Conservation (phyloP, 495 filamentous ascomycete genomes). For the Hypoxylon cercidicola region DNA sequence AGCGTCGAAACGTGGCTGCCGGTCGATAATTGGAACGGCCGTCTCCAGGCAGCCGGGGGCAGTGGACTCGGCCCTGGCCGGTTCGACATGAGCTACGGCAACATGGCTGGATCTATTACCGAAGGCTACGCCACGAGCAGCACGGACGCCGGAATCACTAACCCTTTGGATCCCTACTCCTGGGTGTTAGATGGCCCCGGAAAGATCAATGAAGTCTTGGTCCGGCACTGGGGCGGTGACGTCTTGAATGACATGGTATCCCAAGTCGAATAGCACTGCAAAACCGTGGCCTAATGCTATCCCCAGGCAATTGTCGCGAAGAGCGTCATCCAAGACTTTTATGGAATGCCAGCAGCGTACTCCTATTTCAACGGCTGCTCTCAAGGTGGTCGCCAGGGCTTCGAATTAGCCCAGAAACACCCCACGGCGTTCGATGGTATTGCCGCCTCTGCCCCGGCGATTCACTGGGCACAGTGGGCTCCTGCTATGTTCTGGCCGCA, state of each 20-base stretch:
- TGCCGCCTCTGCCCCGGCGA: conserved; percentile 49
- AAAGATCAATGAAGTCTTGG: conserved; percentile 16
- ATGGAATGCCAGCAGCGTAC: conserved; percentile 47
- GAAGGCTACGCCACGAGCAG: conserved; percentile 48
- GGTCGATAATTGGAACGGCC: conserved; percentile 51
- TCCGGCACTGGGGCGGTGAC: conserved; percentile 26
- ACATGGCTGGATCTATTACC: conserved; percentile 38
- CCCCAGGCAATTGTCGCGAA: conserved; percentile 49
- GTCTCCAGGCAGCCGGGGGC: conserved; percentile 54
- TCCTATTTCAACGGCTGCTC: conserved; percentile 61
- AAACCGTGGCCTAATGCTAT: conserved; percentile 4
- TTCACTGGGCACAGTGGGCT: conserved; percentile 46
- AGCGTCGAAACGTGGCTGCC: conserved; percentile 54
- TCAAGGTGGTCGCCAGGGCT: conserved; percentile 56
- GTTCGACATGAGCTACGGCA: conserved; percentile 27
- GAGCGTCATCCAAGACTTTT: conserved; percentile 44
- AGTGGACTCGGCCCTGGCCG: conserved; percentile 49
- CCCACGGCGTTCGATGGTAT: conserved; percentile 56
- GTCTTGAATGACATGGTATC: conserved; percentile 28
- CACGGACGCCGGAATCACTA: conserved; percentile 44
- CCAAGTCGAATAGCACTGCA: not conserved
- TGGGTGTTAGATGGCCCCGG: conserved; percentile 23
- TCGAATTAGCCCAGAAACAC: conserved; percentile 57
- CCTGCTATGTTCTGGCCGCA: conserved; percentile 41
- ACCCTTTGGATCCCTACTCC: conserved; percentile 25